Percentiles rank a stretch among this genome's conserved stretches.
Conservation (phyloP, 169 alveolate species). For the Plasmodium vinckei region DNA sequence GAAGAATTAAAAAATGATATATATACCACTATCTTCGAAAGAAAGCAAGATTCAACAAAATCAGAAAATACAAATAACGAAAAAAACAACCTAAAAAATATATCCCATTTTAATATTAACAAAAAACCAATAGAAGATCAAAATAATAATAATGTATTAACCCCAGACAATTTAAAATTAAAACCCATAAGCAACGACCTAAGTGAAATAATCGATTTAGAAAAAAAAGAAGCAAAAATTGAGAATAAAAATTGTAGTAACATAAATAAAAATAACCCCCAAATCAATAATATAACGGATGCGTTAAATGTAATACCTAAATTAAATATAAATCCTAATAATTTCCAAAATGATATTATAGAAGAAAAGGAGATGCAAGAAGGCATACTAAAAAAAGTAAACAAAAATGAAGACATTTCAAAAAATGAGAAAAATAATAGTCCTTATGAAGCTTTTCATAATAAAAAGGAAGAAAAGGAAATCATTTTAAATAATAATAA, state of each 20-base stretch:
- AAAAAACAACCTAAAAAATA: conserved; percentile 4
- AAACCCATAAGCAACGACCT: too few relatives aligned
- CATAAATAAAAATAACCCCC: too few relatives aligned
- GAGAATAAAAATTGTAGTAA: too few relatives aligned
- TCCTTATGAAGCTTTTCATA: neutral
- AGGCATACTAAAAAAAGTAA: neutral
- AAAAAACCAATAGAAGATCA: neutral
- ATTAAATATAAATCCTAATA: too few relatives aligned
- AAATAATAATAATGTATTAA: neutral
- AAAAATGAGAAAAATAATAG: neutral
- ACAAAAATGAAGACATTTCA: neutral
- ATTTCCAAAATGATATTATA: neutral
- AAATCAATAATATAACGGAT: too few relatives aligned
- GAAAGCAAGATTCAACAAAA: neutral
- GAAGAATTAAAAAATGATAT: conserved; percentile 31
- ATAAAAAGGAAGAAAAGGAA: neutral
- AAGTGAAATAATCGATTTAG: too few relatives aligned
- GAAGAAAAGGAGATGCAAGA: neutral
- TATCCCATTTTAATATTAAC: neutral
- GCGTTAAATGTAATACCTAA: too few relatives aligned
- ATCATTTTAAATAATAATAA: neutral
- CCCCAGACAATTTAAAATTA: neutral
- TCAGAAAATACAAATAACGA: neutral
- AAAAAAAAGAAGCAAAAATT: too few relatives aligned
- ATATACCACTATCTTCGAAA: neutral